Base-by-base conservation (phyloP, 331 rosid species). In the Acacia pycnantha region DNA sequence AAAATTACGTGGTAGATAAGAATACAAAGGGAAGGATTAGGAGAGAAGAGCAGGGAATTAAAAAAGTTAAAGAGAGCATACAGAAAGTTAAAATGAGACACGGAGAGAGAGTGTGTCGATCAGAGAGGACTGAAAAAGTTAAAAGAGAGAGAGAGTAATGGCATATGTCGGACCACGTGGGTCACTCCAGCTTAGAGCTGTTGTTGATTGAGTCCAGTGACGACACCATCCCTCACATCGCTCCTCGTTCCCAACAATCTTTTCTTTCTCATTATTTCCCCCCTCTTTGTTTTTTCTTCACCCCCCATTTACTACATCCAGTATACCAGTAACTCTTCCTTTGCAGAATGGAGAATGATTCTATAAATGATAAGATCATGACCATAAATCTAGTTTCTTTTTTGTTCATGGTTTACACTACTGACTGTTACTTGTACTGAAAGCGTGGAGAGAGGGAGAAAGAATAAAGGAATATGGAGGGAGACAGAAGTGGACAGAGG, bases 151-250 rank as follows among this genome's bases (percentile, higher is more conserved):
- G 9, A 16, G 59, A 43, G 41, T 37, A 56, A 70, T 43, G 37
- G 76, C 37, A 24, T 5, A 70, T 26, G 76, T 44, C 24, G 58
- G 58, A 71, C 76, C 58, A 71, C 76, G 76, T 71, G 58, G 76
- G 58, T 24, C 58, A 46, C 58, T 71, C 54, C 74, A 70, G 74
- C 29, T 68, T 37, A 37, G 73, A 18, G 47, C 22, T n/a, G 22
- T 69, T 43, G 56, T 70, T 70, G 58, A 44, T 70, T 50, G 56
- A 44, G 14, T 18, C n/a, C n/a, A 22, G 50, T 44, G 76, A 70
- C 76, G 76, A 24, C 76, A 70, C 37, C 31, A 1, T 70, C 76
- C 19, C 75, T 44, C 75, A 70, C 54, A 8, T 72, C 59, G 21
- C 76, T 47, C 59, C 59, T 72, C 76, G 43, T 47, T 72, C 33